A percentile compares a stretch with the other conserved stretches of the same genome.
phyloP scores from a whole-genome alignment of 2,329 filamentous ascomycete species.

The Exophiala sideris region DNA sequence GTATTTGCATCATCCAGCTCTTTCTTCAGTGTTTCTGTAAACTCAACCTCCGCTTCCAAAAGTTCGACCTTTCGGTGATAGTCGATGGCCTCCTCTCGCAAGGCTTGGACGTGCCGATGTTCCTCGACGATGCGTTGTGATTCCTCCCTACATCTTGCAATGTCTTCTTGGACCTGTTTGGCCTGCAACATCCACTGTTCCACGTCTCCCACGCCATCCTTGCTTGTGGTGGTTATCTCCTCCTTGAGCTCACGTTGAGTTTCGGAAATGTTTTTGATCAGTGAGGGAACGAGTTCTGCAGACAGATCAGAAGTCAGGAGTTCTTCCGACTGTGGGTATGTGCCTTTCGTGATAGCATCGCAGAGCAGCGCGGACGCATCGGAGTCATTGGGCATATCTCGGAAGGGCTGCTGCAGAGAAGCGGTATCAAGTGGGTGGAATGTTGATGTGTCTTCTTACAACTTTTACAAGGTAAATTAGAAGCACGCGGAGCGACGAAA shows the following conservation, averaged over 20 bases:
- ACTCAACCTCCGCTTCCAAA: conserved; percentile 57
- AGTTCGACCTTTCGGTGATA: conserved; percentile 53
- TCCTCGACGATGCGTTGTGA: conserved; percentile 78
- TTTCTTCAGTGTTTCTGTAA: conserved; percentile 47
- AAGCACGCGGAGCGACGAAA: too few relatives aligned
- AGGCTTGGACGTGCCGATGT: conserved; percentile 64
- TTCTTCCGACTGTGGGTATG: conserved; percentile 56
- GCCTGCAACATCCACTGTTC: conserved; percentile 84
- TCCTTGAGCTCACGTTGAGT: conserved; percentile 49
- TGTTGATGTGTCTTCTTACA: too few relatives aligned
- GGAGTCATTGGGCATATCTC: conserved; percentile 15
- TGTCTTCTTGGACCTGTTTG: conserved; percentile 79
- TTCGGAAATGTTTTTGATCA: conserved; percentile 50
- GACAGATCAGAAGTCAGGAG: conserved; percentile 53
- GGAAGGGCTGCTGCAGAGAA: too few relatives aligned
- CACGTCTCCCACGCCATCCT: conserved; percentile 72
- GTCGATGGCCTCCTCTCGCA: conserved; percentile 64
- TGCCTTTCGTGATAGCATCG: conserved; percentile 39
- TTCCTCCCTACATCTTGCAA: conserved; percentile 72
- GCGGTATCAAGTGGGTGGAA: too few relatives aligned
- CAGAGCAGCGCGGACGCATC: conserved; percentile 8
- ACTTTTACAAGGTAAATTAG: too few relatives aligned
- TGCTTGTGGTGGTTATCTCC: conserved; percentile 74
- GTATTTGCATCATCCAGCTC: conserved; percentile 17
- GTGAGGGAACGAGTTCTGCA: conserved; percentile 45